Evolutionary conservation across 768 basidiomycete genomes (phyloP).

Genomic region (Hygrocybe punicea): DNA sequence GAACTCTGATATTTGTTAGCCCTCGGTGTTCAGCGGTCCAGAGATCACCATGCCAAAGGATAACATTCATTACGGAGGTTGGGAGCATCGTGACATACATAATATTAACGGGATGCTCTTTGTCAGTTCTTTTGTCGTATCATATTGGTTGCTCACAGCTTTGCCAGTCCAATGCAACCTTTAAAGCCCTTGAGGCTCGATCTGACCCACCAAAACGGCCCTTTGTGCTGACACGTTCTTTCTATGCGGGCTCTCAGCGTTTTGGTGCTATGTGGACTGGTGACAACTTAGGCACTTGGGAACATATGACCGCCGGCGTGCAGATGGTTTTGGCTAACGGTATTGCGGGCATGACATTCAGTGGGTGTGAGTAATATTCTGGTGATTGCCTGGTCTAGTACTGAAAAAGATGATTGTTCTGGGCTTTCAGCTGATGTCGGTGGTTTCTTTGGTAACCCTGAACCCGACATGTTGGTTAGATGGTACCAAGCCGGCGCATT

Average conservation of each 20-base stretch:
- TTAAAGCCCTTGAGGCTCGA: conserved; percentile 72
- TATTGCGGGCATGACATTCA: conserved; percentile 87
- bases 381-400: not conserved
- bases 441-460: conserved; percentile 97
- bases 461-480: conserved; percentile 88
- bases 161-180: conserved; percentile 75
- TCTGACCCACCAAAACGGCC: conserved; percentile 76
- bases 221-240: conserved; percentile 93
- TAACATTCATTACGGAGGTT: conserved; percentile 82
- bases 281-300: conserved; percentile 97
- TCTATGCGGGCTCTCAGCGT: conserved; percentile 93
- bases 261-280: conserved; percentile 99
- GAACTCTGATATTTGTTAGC: conserved; percentile 42
- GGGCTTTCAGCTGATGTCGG: conserved; percentile 81
- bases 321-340: conserved; percentile 90
- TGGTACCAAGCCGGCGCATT: conserved; percentile 98
- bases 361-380: conserved; percentile 67
- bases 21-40: conserved; percentile 97
- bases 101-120: conserved; percentile 97
- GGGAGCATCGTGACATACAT: conserved; percentile 98
- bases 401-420: not conserved
- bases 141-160: not conserved
- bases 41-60: conserved; percentile 77
- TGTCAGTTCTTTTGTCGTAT: conserved; percentile 41
- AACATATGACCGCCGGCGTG: conserved; percentile 90